Evolutionary conservation across 352 stramenopile species (phyloP).

Genomic region (Phytophthora europaea): DNA sequence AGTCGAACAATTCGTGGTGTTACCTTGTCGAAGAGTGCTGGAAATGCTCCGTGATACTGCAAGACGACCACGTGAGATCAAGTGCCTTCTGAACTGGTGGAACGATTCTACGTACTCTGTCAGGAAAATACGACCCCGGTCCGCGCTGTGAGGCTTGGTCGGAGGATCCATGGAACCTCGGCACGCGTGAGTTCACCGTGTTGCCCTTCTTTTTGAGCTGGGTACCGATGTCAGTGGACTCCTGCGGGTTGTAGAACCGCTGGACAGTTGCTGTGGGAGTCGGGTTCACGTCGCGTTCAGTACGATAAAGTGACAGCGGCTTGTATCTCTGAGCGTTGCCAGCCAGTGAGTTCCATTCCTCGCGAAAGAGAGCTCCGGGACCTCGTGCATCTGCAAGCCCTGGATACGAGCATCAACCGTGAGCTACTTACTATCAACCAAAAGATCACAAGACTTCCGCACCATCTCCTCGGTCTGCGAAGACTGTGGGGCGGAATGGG

Average conservation of each 20-base stretch:
- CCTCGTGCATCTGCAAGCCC: conserved; percentile 34
- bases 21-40: conserved; percentile 49
- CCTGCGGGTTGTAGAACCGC: conserved; percentile 54
- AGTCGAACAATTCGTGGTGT: conserved; percentile 32
- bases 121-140: conserved; percentile 55
- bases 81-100: not conserved
- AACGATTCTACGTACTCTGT: conserved; percentile 43
- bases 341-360: conserved; percentile 60
- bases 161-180: conserved; percentile 44
- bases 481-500: conserved; percentile 59
- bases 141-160: conserved; percentile 30
- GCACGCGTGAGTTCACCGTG: conserved; percentile 53
- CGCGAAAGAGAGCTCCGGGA: conserved; percentile 49
- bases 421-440: not conserved
- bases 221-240: conserved; percentile 44
- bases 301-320: conserved; percentile 40
- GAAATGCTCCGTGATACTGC: conserved; percentile 63
- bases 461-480: conserved; percentile 42
- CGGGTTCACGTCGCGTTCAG: conserved; percentile 61
- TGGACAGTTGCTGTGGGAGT: conserved; percentile 51
- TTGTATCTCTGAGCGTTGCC: conserved; percentile 35
- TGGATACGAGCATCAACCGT: conserved; percentile 2
- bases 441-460: not conserved
- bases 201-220: conserved; percentile 50
- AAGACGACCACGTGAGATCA: not conserved